Conservation (phyloP, 345 rosid genomes). For the Salix udensis region DNA sequence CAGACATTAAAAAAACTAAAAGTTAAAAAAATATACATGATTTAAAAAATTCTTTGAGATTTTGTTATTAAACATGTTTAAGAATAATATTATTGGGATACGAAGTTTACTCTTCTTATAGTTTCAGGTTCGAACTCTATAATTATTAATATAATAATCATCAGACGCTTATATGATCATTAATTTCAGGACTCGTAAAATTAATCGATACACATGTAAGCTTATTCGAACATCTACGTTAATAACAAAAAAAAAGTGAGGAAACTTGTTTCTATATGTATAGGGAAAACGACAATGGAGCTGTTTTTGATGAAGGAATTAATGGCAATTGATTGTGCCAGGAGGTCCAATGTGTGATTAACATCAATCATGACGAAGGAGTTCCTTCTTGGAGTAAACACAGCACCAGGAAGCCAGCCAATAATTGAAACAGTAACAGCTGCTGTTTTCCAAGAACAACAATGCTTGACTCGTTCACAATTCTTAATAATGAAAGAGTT, state of each 20-base stretch:
- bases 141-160: too few species aligned
- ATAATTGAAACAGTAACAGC: neutral
- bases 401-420: neutral
- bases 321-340: neutral
- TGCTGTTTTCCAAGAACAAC: neutral
- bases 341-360: neutral
- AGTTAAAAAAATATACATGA: too few species aligned
- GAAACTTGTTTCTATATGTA: neutral
- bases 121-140: too few species aligned
- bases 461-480: slow-evolving; percentile 6
- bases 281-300: neutral
- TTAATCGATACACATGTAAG: fast-evolving
- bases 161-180: fast-evolving
- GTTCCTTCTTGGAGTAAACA: neutral
- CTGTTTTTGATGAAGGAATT: neutral
- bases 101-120: too few species aligned
- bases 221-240: fast-evolving
- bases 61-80: too few species aligned
- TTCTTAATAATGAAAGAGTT: neutral
- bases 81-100: too few species aligned
- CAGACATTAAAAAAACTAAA: too few species aligned
- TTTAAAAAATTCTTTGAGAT: too few species aligned
- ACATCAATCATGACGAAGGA: neutral
- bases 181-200: too few species aligned
- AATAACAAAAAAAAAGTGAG: neutral